Evolutionary conservation across 1,284 basidiomycete genomes (phyloP).

Genomic region (Puccinia coronata): DNA sequence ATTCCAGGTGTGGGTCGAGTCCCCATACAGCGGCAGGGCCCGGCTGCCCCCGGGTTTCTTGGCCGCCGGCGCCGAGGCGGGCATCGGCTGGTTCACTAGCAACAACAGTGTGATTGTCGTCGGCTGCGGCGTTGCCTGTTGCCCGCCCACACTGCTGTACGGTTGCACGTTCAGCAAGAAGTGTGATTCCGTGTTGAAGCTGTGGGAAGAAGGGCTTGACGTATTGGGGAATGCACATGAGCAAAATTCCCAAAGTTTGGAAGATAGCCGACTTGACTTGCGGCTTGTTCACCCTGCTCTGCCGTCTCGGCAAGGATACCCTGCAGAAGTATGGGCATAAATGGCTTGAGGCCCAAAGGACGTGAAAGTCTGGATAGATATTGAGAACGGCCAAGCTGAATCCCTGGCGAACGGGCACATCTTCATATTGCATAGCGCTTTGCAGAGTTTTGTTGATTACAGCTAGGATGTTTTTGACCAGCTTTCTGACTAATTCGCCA

Average conservation of each 20-base stretch:
- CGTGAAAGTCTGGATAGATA: slow-evolving; percentile 79
- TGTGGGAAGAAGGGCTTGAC: slow-evolving; percentile 99
- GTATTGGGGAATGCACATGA: slow-evolving; percentile 76
- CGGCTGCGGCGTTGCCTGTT: too few species aligned
- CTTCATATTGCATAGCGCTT: slow-evolving; percentile 64
- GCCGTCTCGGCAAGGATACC: slow-evolving; percentile 57
- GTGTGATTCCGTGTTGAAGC: too few species aligned
- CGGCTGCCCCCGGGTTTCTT: too few species aligned
- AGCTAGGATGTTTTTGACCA: slow-evolving; percentile 85
- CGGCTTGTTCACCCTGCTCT: slow-evolving; percentile 77
- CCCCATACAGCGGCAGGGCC: slow-evolving; percentile 54
- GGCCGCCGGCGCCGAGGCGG: too few species aligned
- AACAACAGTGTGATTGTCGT: too few species aligned
- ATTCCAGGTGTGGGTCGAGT: slow-evolving; percentile 53
- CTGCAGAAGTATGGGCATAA: slow-evolving; percentile 62
- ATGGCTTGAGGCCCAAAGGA: slow-evolving; percentile 83
- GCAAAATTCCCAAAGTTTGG: slow-evolving; percentile 75
- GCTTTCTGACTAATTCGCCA: slow-evolving; percentile 88
- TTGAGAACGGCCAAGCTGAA: slow-evolving; percentile 85
- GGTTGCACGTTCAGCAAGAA: too few species aligned
- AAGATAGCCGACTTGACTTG: slow-evolving; percentile 86
- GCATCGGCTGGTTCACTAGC: too few species aligned
- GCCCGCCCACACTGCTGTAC: too few species aligned
- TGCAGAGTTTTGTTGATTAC: slow-evolving; percentile 80
- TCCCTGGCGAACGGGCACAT: slow-evolving; percentile 77